Evolutionary conservation across 2,329 filamentous ascomycete genomes (phyloP).

Genomic region (Chrysosphaeria jannelii): DNA sequence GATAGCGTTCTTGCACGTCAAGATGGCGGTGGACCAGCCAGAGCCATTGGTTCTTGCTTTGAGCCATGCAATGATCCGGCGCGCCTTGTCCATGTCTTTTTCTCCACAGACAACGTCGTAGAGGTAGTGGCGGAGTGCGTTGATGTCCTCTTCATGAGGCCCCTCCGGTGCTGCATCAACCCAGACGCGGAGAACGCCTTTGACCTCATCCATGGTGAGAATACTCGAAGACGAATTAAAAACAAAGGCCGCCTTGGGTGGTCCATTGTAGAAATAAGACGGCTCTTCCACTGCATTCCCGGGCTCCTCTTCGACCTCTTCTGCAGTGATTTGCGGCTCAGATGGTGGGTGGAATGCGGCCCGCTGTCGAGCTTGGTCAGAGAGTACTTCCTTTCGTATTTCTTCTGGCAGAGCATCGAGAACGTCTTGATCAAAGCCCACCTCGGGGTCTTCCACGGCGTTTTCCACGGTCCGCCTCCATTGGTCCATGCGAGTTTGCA

Average conservation of each 20-base stretch:
- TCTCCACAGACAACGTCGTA: conserved; percentile 44
- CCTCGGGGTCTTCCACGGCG: no score
- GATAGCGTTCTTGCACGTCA: conserved; percentile 16
- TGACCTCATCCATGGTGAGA: conserved; percentile 24
- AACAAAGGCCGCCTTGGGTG: conserved; percentile 7
- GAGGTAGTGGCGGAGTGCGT: conserved; percentile 43
- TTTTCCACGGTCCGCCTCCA: no score
- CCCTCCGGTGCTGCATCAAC: conserved; percentile 42
- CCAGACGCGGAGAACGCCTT: conserved; percentile 51
- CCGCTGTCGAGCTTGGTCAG: no score
- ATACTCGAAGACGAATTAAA: no score
- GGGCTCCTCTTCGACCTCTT: no score
- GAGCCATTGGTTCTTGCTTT: conserved; percentile 16
- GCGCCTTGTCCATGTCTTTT: conserved; percentile 56
- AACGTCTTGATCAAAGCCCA: conserved; percentile 37
- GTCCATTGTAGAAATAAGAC: no score
- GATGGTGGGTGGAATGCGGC: no score
- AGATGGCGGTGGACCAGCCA: conserved; percentile 16
- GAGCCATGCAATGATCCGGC: conserved; percentile 60
- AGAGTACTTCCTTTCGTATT: conserved; percentile 48
- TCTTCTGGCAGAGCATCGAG: conserved; percentile 61
- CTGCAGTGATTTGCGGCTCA: no score
- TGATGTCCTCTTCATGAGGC: conserved; percentile 52
- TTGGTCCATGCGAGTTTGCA: conserved; percentile 60
- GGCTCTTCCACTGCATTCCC: no score